Evolutionary conservation across 441 rosid genomes (phyloP), one percentile per base, ranked within the genome.

Genomic region (Arabidopsis lyrata): DNA sequence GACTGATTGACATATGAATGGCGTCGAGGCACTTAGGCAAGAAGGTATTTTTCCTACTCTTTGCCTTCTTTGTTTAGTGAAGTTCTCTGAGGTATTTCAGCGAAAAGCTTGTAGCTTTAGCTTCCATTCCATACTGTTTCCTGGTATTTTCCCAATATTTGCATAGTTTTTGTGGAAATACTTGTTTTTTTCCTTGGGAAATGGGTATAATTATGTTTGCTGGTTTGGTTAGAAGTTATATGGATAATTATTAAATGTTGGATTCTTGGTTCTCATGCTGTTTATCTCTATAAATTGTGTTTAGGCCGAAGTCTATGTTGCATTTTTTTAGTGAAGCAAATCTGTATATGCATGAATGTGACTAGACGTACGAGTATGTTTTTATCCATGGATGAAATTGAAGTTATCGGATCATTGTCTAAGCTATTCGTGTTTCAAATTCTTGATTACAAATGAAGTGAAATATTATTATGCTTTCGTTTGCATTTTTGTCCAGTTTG

Each of bases 21-120:
- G 91, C 94, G 77, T 86, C 86, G 81, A 83, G 78, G 73, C 81
- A 81, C 50, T 73, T 82, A 62, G 68, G 78, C 52, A 81, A 75
- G 70, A 87, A 78, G 87, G 95, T 88, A 78, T 11, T 4, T 45
- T 60, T 64, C 2, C 0, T 11, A 32, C 16, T 44, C 44, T 10
- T 41, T 38, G 9, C 9, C 5, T 8, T 61, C 20, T 22, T 16
- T 13, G 2, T 59, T 34, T 34, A 6, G 27, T 13, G 27, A 52
- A 16, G 18, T 61, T 70, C 10, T 29, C 22, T 11, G 15, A 39
- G 4, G 18, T 6, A 31, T 56, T 32, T 29, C 16, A 36, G 24
- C 2, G 0, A 8, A 64, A 47, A 3, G 61, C 3, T 45, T 36
- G 24, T 35, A 44, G 31, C n/a, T 27, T 15, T 35, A 70, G 68